Conservation (phyloP, 352 stramenopile species). For the Detonula confervacea region DNA sequence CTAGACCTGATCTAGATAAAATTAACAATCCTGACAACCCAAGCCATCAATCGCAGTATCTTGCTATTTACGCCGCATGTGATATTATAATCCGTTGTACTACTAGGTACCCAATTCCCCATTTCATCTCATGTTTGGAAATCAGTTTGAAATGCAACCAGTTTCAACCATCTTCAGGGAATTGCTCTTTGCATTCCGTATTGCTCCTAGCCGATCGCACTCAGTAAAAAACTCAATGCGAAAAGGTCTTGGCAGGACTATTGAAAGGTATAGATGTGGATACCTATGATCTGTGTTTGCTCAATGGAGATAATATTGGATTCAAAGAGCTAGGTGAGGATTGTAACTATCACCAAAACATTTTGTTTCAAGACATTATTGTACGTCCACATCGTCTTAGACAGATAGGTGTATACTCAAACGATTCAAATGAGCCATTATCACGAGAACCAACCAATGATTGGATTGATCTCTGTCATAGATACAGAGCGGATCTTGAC, state of each 20-base stretch:
- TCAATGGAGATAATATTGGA: conserved; percentile 29
- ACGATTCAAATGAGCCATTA: no score
- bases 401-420: no score
- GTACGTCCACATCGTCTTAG: no score
- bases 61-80: conserved; percentile 13
- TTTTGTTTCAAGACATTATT: conserved; percentile 29
- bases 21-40: conserved; percentile 1
- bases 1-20: conserved; percentile 5
- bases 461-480: no score
- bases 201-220: conserved; percentile 1
- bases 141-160: conserved; percentile 9
- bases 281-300: conserved; percentile 5
- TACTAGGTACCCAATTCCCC: conserved; percentile 5
- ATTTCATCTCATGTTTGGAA: conserved; percentile 29
- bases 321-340: conserved; percentile 18
- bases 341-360: conserved; percentile 6
- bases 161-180: neutral
- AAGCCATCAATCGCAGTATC: conserved; percentile 25
- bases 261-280: neutral
- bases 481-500: no score
- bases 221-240: conserved; percentile 12
- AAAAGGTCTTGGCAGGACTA: conserved; percentile 1
- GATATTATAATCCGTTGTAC: conserved; percentile 17
- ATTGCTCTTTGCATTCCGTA: conserved; percentile 19
- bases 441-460: no score